Evolutionary conservation across 805 yeast species (phyloP).

Genomic region (Ogataea minuta): DNA sequence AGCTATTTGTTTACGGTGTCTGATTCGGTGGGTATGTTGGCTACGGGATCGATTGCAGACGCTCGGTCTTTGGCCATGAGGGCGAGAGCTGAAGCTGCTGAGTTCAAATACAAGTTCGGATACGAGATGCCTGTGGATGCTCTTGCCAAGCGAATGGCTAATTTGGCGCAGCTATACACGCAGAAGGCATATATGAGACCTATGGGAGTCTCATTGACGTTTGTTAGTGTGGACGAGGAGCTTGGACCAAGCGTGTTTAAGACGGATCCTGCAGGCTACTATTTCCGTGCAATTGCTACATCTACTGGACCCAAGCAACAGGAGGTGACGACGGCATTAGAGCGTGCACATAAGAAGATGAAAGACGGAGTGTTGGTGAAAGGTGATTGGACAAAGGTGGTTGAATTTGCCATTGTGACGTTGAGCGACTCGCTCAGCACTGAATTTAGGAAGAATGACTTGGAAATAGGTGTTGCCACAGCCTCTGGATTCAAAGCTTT

Average conservation of each 20-base stretch:
- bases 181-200: slow-evolving; percentile 99
- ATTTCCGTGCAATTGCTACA: slow-evolving; percentile 83
- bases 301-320: slow-evolving; percentile 98
- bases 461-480: slow-evolving; percentile 89
- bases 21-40: slow-evolving; percentile 78
- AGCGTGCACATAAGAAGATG: slow-evolving; percentile 77
- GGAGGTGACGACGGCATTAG: slow-evolving; percentile 86
- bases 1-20: slow-evolving; percentile 84
- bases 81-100: slow-evolving; percentile 95
- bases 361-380: slow-evolving; percentile 51
- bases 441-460: slow-evolving; percentile 89
- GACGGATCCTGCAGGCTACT: slow-evolving; percentile 98
- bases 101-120: slow-evolving; percentile 90
- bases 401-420: slow-evolving; percentile 84
- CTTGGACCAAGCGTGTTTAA: slow-evolving; percentile 86
- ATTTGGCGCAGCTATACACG: slow-evolving; percentile 90
- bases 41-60: slow-evolving; percentile 95
- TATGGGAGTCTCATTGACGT: slow-evolving; percentile 88
- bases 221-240: slow-evolving; percentile 85
- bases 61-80: slow-evolving; percentile 87
- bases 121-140: slow-evolving; percentile 96
- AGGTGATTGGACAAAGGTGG: slow-evolving; percentile 87
- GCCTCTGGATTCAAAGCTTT: slow-evolving; percentile 67
- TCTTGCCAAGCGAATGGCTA: slow-evolving; percentile 92
- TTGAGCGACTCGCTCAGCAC: slow-evolving; percentile 85